Evolutionary conservation across 768 basidiomycete species (phyloP).

Genomic region (Hydnomerulius pinastri): DNA sequence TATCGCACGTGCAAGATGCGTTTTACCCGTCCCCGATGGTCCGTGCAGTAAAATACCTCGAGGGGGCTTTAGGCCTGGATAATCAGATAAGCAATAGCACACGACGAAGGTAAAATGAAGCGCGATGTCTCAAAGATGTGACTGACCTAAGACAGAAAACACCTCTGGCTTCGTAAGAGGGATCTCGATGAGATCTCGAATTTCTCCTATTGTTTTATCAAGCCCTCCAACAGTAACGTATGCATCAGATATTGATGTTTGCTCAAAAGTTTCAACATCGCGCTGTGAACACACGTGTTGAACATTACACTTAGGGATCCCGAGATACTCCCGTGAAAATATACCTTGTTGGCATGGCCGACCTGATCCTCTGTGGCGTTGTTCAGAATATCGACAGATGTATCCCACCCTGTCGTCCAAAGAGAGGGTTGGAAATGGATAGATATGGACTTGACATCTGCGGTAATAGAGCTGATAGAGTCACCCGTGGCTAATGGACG

Average conservation of each 20-base stretch:
- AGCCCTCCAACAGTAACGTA: constrained; percentile 89
- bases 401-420: constrained; percentile 74
- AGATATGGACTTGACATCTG: constrained; percentile 46
- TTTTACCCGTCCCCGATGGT: constrained; percentile 97
- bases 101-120: constrained; percentile 19
- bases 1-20: constrained; percentile 92
- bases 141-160: constrained; percentile 72
- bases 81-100: constrained; percentile 2
- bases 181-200: constrained; percentile 83
- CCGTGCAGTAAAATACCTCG: constrained; percentile 93
- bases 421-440: constrained; percentile 42
- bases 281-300: constrained; percentile 34
- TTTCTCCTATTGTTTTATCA: constrained; percentile 81
- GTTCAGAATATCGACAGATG: constrained; percentile 47
- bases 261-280: constrained; percentile 50
- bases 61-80: constrained; percentile 86
- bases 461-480: constrained; percentile 36
- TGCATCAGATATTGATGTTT: constrained; percentile 49
- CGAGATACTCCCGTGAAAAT: constrained; percentile 10
- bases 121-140: neutral
- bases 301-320: constrained; percentile 8
- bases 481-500: constrained; percentile 20
- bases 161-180: constrained; percentile 82
- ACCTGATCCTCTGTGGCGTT: constrained; percentile 27
- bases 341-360: constrained; percentile 36